phyloP scores from a whole-genome alignment of 23 red algal species.

The Gracilaria caudata region DNA sequence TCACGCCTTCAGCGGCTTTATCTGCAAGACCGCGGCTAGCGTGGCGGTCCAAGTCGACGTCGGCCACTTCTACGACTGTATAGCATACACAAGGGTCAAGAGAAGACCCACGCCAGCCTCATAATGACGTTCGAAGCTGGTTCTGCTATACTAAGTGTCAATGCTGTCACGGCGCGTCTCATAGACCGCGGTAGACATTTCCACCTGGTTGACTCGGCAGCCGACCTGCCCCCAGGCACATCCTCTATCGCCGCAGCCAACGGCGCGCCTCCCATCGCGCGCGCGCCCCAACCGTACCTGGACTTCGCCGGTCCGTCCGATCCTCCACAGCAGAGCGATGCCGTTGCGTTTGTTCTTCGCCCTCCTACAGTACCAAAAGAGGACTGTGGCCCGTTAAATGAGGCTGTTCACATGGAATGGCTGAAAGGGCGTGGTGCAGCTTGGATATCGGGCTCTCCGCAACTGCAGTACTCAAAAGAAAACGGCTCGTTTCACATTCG shows the following conservation, averaged over 20 bases:
- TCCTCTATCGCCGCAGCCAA: not conserved
- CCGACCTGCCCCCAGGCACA: not conserved
- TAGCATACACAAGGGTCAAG: slow-evolving; percentile 66
- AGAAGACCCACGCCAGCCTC: slow-evolving; percentile 28
- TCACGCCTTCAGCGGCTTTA: slow-evolving; percentile 20
- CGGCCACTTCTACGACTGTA: slow-evolving; percentile 67
- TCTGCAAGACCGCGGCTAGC: slow-evolving; percentile 56
- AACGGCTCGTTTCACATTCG: slow-evolving; percentile 54
- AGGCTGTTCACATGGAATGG: slow-evolving; percentile 66
- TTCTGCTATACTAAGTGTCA: slow-evolving; percentile 49
- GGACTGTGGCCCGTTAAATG: slow-evolving; percentile 62
- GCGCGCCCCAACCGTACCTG: slow-evolving; percentile 5
- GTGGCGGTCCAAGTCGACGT: slow-evolving; percentile 60
- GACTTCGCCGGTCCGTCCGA: slow-evolving; percentile 52
- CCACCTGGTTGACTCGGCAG: slow-evolving; percentile 18
- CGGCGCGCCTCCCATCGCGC: not conserved
- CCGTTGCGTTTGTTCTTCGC: slow-evolving; percentile 58
- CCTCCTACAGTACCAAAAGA: slow-evolving; percentile 67
- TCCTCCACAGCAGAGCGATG: slow-evolving; percentile 62
- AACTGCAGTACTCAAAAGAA: slow-evolving; percentile 58
- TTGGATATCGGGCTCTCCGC: slow-evolving; percentile 65
- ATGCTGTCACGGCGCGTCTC: slow-evolving; percentile 44
- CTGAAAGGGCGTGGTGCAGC: slow-evolving; percentile 63
- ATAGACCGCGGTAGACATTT: slow-evolving; percentile 57
- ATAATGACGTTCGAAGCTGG: slow-evolving; percentile 65